Base-by-base conservation (phyloP, 139 green algal species). In the Yamagishiella unicocca region DNA sequence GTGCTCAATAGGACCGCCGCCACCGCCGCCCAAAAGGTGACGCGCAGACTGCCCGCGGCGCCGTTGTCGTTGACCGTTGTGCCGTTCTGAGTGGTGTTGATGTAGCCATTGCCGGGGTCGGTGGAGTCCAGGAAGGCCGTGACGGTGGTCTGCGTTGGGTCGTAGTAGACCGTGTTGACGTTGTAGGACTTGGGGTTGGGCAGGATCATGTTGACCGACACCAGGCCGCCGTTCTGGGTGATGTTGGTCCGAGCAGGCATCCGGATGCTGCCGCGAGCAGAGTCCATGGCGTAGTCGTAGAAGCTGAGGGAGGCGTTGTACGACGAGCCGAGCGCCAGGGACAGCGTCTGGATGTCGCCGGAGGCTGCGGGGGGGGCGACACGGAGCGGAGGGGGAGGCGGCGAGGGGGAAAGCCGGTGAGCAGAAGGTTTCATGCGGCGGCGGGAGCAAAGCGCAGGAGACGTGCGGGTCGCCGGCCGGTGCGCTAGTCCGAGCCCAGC, bases 251-350 rank as follows among this genome's bases (percentile, higher is more conserved):
- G 24, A 46, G 27, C 46, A 17, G 74, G 74, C 50, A 67, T 58
- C 19, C 46, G 37, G 46, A 46, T 38, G 38, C 31, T 35, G 35
- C 46, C 46, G 33, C 35, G 25, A n/a, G 31, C 31, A 14, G 7
- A 22, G 45, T 82, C 74, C 10, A 82, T 31, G 10, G 74, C 74
- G 50, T 82, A 82, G 46, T 82, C n/a, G 25, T 68, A 31, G 46
- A 82, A 67, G 22, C 10, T 35, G 74, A 82, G 45, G 8, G 74
- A 40, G 31, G 74, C 74, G 74, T 82, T 82, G 74, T 82, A 82
- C 0, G 37, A n/a, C 40, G 29, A 45, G 74, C 45, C 46, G 17
- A 82, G 74, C 0, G 6, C 7, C 19, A 82, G n/a, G n/a, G 9
- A 10, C 19, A 82, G 74, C 50, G 38, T 53, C 43, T 64, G 2